These are phyloP conservation scores for Coemansia sp. DNA, from an alignment of 192 early-diverging fungal genomes.

Conservation along the genomic window DNA sequence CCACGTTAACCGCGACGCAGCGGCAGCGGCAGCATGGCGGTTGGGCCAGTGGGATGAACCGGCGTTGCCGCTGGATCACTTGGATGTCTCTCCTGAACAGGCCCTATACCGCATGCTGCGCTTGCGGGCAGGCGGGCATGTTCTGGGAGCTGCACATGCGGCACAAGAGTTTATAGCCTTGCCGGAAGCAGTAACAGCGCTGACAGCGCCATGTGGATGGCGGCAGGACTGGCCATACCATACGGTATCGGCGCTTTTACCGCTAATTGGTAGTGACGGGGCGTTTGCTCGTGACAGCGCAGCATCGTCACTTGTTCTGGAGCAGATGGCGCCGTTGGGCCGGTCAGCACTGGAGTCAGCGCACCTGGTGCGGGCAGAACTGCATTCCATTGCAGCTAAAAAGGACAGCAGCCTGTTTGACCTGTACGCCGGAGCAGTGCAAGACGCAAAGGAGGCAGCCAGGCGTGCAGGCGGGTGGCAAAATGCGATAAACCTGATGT, in stretches of 20 bases:
- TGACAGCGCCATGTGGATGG: constrained; percentile 15
- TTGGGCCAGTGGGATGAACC: constrained; percentile 48
- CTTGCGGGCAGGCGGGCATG: constrained; percentile 23
- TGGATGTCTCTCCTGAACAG: constrained; percentile 15
- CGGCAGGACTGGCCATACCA: constrained; percentile 34
- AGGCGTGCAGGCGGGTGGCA: constrained; percentile 43
- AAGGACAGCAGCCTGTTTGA: constrained; percentile 14
- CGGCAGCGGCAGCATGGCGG: constrained; percentile 45
- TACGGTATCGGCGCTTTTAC: constrained; percentile 27
- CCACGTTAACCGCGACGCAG: constrained; percentile 11
- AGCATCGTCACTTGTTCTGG: constrained; percentile 21
- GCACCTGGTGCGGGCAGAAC: constrained; percentile 29
- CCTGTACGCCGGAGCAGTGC: constrained; percentile 34
- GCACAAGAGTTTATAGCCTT: constrained; percentile 29
- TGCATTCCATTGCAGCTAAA: constrained; percentile 39
- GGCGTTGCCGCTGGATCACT: constrained; percentile 9
- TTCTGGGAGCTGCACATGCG: constrained; percentile 7
- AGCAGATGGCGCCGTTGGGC: constrained; percentile 10
- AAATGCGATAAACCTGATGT: constrained; percentile 41
- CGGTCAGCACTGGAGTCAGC: constrained; percentile 18
- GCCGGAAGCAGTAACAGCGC: constrained; percentile 12
- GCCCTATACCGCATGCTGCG: constrained; percentile 39
- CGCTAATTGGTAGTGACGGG: constrained; percentile 23
- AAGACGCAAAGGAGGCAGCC: constrained; percentile 26
- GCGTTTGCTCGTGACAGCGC: constrained; percentile 8